Percentiles rank a stretch among this genome's conserved stretches.
Conservation (phyloP, 2,329 filamentous ascomycete species). For the Gnomoniopsis smithogilvyi region DNA sequence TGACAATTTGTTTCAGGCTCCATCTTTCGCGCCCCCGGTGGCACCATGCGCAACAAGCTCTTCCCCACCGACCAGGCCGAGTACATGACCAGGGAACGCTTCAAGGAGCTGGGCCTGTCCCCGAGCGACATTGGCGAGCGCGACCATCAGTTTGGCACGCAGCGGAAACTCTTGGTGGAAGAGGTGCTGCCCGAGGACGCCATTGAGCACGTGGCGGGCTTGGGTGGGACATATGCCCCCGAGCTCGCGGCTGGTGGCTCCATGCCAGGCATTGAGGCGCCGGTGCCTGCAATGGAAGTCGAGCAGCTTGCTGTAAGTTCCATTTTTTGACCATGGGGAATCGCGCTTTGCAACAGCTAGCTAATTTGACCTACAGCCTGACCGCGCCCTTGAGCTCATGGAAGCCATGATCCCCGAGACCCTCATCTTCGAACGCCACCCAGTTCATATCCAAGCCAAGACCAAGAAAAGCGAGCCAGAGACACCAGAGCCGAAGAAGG, state of each 20-base stretch:
- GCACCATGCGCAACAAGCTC: constrained; percentile 36
- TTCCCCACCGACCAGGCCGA: constrained; percentile 31
- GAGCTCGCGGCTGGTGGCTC: not conserved
- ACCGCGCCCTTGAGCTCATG: constrained; percentile 33
- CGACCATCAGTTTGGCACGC: constrained; percentile 25
- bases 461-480: constrained; percentile 11
- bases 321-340: not conserved
- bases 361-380: constrained; percentile 26
- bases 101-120: constrained; percentile 28
- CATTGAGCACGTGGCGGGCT: constrained; percentile 11
- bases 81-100: constrained; percentile 31
- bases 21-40: constrained; percentile 31
- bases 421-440: constrained; percentile 36
- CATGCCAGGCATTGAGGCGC: not conserved
- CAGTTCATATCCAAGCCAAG: constrained; percentile 25
- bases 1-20: constrained; percentile 23
- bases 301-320: constrained; percentile 18
- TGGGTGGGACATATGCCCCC: not conserved
- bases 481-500: constrained; percentile 6
- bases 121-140: constrained; percentile 27
- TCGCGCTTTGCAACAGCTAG: not conserved
- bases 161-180: constrained; percentile 1
- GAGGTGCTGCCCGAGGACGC: constrained; percentile 8
- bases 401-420: constrained; percentile 31
- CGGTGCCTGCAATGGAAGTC: constrained; percentile 10